Base-by-base conservation (phyloP, 1,139 yeast genomes). In the Pichia sp. region DNA sequence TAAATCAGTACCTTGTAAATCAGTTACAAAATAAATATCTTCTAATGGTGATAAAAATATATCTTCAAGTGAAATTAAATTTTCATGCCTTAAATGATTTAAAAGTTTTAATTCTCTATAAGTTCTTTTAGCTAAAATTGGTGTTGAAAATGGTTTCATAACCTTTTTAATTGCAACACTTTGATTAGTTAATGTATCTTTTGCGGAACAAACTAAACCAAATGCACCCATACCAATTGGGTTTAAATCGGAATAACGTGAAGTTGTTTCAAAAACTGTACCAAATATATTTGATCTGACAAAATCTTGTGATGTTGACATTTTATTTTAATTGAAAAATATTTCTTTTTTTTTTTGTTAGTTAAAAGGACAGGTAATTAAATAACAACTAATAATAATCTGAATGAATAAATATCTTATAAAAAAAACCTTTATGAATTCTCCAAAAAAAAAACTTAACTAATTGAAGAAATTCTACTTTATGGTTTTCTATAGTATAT, bases 151-250 rank as follows among this genome's bases (percentile, higher is more conserved):
- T 0, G 99, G 98, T 66, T 89, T 92, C 96, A 92, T 87, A 58
- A 92, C 90, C 71, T 92, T 92, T 68, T 92, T 92, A 54, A 92
- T 95, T 41, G 99, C 99, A 43, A 94, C 98, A 59, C 86, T 87
- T 66, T 90, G 97, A 32, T 56, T 53, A 0, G 97, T 88, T 54
- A 89, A 75, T 61, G 85, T 87, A 68, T 92, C 98, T 49, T 84
- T 79, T 1, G 98, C 99, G 6, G 97, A 88, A 68, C 99, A 92
- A 43, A 92, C 99, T 38, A 92, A 78, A 7, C 98, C 98, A 64
- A 92, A 92, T 9, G 98, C 98, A 35, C 98, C 98, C 98, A 92
- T 92, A 1, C 98, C 98, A 45, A 92, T 97, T 3, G 98, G 98
- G 62, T 89, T 92, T 55, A 92, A 75, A 63, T 92, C 96, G 27